Base-by-base conservation (phyloP, 1,139 yeast species). In the Geotrichum bryndzae region DNA sequence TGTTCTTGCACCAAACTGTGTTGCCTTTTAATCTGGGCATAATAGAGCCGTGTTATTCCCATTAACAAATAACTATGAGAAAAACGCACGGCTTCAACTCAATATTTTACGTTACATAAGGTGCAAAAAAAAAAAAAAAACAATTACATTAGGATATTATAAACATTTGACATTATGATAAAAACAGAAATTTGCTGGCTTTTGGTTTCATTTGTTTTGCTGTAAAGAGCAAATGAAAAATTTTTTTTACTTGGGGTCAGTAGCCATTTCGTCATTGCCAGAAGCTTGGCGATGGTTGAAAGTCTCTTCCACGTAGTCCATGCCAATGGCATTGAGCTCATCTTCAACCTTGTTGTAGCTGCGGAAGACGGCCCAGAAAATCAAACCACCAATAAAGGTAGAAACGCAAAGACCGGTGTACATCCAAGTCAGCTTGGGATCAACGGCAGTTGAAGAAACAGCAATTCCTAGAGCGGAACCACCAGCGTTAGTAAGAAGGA, bases 391-490 rank as follows among this genome's bases (percentile, higher is more conserved):
- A 66, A 84, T 69, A 71, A 84, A 77, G 69, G 87, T 80, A 25
- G 88, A 78, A 56, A 80, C 76, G 15, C 85, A 86, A 67, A 87
- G 79, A 63, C 88, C 88, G 56, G 84, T 77, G 75, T 83, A 87
- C 69, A 82, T 79, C 88, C 89, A 85, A 55, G 82, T 82, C 69
- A 84, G 81, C 76, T 86, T 84, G 57, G 92, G 92, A 73, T 87
- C 84, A 63, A 75, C 80, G 23, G 89, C 79, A 23, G 85, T 82
- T 25, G 90, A 81, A 22, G 89, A 83, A 64, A 87, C 77, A 8
- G 90, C 90, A 74, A 85, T 85, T 71, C 90, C 91, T 56, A 87
- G 71, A 45, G 90, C 89, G 35, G 90, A 80, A 68, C 92, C 92
- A 64, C 83, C 66, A 18, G 90, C 90, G 67, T 80, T 83, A 53